Evolutionary conservation across 192 early-diverging fungal genomes (phyloP), one percentile per base, ranked within the genome.

Genomic region (Linnemannia schmuckeri): DNA sequence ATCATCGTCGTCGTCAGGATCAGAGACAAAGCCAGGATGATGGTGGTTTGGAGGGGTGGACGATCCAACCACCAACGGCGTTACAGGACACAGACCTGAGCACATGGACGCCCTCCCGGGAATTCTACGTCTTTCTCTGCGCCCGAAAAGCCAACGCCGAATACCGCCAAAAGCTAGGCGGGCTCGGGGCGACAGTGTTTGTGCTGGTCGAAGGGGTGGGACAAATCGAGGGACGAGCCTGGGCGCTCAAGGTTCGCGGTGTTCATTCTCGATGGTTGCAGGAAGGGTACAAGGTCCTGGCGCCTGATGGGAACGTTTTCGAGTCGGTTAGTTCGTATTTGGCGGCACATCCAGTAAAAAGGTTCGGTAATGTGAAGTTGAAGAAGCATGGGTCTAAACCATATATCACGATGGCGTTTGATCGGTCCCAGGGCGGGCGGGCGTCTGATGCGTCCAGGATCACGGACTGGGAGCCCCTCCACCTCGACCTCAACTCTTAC

Each of bases 41-140:
- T n/a, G 71, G 24, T 7, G 22, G 15, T 22, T 13, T 66, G 27
- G 30, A 41, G 0, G 40, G 33, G 17, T 44, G 38, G 57, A 27
- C 57, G 61, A 77, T 81, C 41, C 37, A 73, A 10, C 74, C 37
- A 52, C 84, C 84, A 24, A 22, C 35, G 55, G 35, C 41, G 37
- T 37, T 86, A 15, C 35, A 35, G 38, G 57, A 57, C 24, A 40
- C 46, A 33, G 74, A 85, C 49, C 46, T 73, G 7, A 20, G 7
- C 5, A 37, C 35, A 27, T 86, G 85, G 85, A 66, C 66, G 0
- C 47, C 75, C 0, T 73, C 80, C 33, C 70, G 72, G 4, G 85
- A 81, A 3, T 52, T 87, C 4, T 76, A 87, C 78, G 78, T 81
- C 44, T 46, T 47, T 2, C 85, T 87, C 41, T 81, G 79, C 35